A percentile compares a stretch with the other conserved stretches of the same genome.
Conservation (phyloP, 2,329 filamentous ascomycete genomes). For the Arthrinium phaeospermum region DNA sequence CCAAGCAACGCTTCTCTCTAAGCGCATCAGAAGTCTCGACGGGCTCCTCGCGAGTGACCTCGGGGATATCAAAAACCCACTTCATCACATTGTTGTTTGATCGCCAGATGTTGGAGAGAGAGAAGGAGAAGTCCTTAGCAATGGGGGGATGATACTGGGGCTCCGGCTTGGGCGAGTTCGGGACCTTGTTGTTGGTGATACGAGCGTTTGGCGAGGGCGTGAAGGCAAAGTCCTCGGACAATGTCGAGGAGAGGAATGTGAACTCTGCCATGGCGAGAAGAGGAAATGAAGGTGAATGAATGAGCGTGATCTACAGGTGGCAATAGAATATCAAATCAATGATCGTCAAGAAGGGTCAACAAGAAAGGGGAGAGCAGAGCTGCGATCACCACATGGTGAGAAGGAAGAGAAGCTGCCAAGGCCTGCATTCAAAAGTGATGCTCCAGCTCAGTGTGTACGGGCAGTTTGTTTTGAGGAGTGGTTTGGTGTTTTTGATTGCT, state of each 20-base stretch:
- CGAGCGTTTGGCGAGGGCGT: neutral
- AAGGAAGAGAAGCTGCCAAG: neutral
- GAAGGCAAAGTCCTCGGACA: conserved; percentile 12
- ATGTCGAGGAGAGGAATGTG: neutral
- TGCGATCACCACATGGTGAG: conserved; percentile 16
- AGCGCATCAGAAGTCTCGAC: neutral
- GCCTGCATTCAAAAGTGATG: neutral
- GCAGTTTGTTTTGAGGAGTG: neutral
- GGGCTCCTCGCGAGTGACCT: conserved; percentile 9
- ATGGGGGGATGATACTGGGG: conserved; percentile 26
- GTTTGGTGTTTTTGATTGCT: neutral
- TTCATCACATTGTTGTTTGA: conserved; percentile 32
- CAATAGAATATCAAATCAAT: neutral
- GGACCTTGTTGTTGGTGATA: neutral
- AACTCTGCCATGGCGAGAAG: neutral
- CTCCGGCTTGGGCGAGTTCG: neutral
- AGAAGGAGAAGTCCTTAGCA: conserved; percentile 35
- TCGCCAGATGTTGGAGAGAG: conserved; percentile 32
- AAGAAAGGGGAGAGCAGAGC: neutral
- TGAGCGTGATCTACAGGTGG: neutral
- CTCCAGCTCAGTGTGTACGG: neutral
- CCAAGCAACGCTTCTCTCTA: conserved; percentile 34
- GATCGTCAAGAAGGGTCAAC: neutral
- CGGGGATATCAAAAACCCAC: conserved; percentile 35
- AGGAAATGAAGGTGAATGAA: neutral